Evolutionary conservation across 495 filamentous ascomycete genomes (phyloP).

Genomic region (Rhizodiscina lignyota): DNA sequence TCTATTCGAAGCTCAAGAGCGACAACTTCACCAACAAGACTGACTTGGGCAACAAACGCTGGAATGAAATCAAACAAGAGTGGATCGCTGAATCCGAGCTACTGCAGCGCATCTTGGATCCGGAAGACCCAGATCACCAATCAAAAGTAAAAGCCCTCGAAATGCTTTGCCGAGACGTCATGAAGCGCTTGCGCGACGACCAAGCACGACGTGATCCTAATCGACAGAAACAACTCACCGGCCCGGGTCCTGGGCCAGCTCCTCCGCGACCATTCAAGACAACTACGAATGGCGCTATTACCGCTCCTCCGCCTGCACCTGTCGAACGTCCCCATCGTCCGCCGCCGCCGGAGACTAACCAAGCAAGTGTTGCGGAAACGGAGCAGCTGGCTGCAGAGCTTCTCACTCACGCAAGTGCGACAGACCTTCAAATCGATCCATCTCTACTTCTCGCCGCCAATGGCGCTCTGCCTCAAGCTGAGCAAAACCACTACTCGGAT

Average conservation of each 20-base stretch:
- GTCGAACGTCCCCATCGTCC: too few species aligned
- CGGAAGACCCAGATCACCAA: slow-evolving; percentile 37
- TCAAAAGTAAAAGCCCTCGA: slow-evolving; percentile 50
- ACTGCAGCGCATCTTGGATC: slow-evolving; percentile 38
- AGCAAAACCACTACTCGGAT: neutral
- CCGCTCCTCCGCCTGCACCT: too few species aligned
- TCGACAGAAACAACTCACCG: slow-evolving; percentile 26
- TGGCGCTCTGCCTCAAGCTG: neutral
- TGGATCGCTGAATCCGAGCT: slow-evolving; percentile 47
- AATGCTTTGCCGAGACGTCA: slow-evolving; percentile 52
- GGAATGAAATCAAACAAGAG: slow-evolving; percentile 48
- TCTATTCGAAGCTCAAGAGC: slow-evolving; percentile 48
- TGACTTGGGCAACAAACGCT: slow-evolving; percentile 54
- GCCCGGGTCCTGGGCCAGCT: slow-evolving; percentile 15
- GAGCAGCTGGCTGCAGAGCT: too few species aligned
- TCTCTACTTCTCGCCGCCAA: neutral
- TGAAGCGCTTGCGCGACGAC: slow-evolving; percentile 58
- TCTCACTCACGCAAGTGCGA: too few species aligned
- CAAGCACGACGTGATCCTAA: slow-evolving; percentile 40
- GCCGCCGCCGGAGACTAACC: too few species aligned
- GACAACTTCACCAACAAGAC: slow-evolving; percentile 61
- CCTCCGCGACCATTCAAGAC: slow-evolving; percentile 1
- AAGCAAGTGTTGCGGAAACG: too few species aligned
- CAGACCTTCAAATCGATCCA: neutral
- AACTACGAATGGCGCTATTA: too few species aligned